A percentile compares a stretch with the other conserved stretches of the same genome.
Conservation (phyloP, 148 eudicot genomes). For the Camellia granthamiana region DNA sequence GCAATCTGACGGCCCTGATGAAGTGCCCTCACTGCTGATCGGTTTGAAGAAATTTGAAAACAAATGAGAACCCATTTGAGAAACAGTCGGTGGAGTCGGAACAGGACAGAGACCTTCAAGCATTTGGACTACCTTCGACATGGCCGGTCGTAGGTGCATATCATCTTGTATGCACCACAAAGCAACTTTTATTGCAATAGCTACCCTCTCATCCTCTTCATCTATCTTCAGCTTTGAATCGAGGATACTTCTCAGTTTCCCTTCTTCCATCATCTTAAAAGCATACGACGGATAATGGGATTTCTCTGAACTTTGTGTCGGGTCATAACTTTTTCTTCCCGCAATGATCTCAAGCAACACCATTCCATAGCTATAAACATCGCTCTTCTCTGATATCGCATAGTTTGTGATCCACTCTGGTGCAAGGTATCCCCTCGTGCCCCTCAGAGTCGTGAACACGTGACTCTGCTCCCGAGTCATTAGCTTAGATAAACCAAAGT, state of each 20-base stretch:
- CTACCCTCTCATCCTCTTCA: conserved; percentile 62
- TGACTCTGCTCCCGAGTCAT: conserved; percentile 93
- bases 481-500: conserved; percentile 91
- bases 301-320: conserved; percentile 59
- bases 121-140: conserved; percentile 94
- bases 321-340: conserved; percentile 82
- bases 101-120: conserved; percentile 77
- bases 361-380: conserved; percentile 98
- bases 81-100: conserved; percentile 73
- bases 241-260: conserved; percentile 56
- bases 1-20: conserved; percentile 82
- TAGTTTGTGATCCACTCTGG: conserved; percentile 98
- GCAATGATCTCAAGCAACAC: conserved; percentile 91
- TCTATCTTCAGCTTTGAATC: conserved; percentile 53
- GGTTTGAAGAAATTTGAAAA: conserved; percentile 58
- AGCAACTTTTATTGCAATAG: conserved; percentile 69
- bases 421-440: conserved; percentile 92
- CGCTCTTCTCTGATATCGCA: conserved; percentile 98
- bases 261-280: conserved; percentile 91
- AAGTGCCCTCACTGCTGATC: conserved; percentile 69
- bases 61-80: conserved; percentile 59
- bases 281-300: conserved; percentile 86
- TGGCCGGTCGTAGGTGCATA: conserved; percentile 71
- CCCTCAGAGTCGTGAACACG: conserved; percentile 87
- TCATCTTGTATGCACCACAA: conserved; percentile 98